phyloP scores from a whole-genome alignment of 768 basidiomycete species.

The Pulveroboletus sp. region DNA sequence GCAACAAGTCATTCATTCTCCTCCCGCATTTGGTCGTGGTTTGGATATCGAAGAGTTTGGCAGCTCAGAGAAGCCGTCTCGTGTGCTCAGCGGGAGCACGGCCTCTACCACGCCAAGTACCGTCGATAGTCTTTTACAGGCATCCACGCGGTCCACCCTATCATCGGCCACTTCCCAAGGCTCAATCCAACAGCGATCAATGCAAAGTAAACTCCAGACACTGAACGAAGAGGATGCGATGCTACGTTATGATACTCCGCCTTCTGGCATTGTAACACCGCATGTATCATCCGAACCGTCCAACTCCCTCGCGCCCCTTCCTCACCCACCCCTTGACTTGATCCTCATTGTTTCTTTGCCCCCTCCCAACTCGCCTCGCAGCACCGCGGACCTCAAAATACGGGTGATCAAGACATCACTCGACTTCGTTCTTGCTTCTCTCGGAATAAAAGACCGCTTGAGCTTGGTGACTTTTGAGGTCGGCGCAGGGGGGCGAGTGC shows the following conservation, averaged over 20 bases:
- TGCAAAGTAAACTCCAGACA: constrained; percentile 52
- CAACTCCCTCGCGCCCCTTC: constrained; percentile 76
- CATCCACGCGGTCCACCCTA: constrained; percentile 63
- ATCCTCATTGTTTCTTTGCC: constrained; percentile 91
- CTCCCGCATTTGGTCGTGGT: constrained; percentile 34
- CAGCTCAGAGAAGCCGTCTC: constrained; percentile 69
- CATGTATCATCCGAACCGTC: constrained; percentile 72
- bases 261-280: constrained; percentile 60
- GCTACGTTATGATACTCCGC: constrained; percentile 49
- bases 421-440: constrained; percentile 77
- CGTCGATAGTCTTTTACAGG: constrained; percentile 61
- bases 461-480: constrained; percentile 93
- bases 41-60: constrained; percentile 76
- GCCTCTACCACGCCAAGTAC: constrained; percentile 57
- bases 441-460: constrained; percentile 77
- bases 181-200: constrained; percentile 40
- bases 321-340: constrained; percentile 87
- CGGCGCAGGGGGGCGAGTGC: constrained; percentile 74
- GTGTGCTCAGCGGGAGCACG: constrained; percentile 78
- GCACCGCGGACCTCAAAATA: constrained; percentile 81
- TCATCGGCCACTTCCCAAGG: constrained; percentile 76
- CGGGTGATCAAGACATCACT: constrained; percentile 87
- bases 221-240: constrained; percentile 73
- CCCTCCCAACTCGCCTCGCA: constrained; percentile 62
- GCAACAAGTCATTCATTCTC: constrained; percentile 41